These are phyloP conservation scores for Capsicum pubescens DNA, from an alignment of 257 asterid genomes.

Conservation along the genomic window DNA sequence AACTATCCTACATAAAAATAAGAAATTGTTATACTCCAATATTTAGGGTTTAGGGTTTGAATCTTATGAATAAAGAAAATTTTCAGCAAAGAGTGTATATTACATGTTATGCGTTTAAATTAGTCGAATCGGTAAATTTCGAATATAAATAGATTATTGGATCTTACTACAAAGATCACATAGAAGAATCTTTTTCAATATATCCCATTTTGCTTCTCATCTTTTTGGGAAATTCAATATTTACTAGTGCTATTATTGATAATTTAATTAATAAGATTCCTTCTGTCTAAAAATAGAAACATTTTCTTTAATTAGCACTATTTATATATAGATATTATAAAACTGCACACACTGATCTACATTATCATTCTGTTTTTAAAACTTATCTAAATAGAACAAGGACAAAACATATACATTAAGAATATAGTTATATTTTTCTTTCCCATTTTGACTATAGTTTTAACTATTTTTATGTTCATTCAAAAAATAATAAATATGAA, in stretches of 20 bases:
- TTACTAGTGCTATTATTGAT: background rate
- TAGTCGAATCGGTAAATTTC: too few species aligned
- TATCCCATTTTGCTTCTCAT: background rate
- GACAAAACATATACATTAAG: background rate
- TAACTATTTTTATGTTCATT: too few species aligned
- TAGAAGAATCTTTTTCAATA: background rate
- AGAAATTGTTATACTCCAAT: too few species aligned
- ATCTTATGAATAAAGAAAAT: too few species aligned
- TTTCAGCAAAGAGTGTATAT: too few species aligned
- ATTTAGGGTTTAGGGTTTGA: too few species aligned
- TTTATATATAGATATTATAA: background rate
- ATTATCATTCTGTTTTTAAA: background rate
- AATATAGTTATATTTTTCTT: background rate
- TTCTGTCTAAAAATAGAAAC: background rate
- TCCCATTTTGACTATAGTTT: background rate
- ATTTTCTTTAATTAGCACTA: background rate
- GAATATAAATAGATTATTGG: too few species aligned
- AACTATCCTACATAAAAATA: too few species aligned
- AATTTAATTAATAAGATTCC: background rate
- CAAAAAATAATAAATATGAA: too few species aligned
- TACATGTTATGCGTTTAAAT: too few species aligned
- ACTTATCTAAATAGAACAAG: background rate
- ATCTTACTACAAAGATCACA: background rate
- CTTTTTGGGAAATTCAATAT: slow-evolving; percentile 13
- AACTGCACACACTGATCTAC: background rate